Evolutionary conservation across 495 filamentous ascomycete species (phyloP).

Genomic region (Staphylotrichum longicolle): DNA sequence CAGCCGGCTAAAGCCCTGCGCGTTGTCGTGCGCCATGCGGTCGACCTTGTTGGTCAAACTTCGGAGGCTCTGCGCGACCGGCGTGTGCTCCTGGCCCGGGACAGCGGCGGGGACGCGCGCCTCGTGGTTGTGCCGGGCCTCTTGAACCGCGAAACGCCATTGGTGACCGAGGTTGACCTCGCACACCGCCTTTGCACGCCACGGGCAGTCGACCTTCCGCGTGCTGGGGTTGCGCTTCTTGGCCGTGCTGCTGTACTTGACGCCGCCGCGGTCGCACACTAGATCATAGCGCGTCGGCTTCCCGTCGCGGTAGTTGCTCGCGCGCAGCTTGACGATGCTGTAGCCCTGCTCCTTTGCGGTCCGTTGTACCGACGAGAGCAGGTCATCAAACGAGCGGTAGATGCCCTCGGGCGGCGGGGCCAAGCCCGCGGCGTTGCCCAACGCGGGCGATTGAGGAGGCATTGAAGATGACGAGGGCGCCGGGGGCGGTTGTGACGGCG

Average conservation of each 20-base stretch:
- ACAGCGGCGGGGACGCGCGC: constrained; percentile 42
- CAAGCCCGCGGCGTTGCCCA: constrained; percentile 28
- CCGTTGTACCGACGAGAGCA: constrained; percentile 44
- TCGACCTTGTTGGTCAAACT: constrained; percentile 50
- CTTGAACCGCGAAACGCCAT: constrained; percentile 51
- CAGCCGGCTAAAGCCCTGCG: constrained; percentile 34
- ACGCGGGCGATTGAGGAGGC: constrained; percentile 35
- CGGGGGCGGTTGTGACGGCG: constrained; percentile 25
- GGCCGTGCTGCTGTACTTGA: constrained; percentile 54
- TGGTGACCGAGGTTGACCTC: constrained; percentile 51
- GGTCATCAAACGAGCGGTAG: constrained; percentile 46
- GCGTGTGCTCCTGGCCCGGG: constrained; percentile 46
- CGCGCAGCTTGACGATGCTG: constrained; percentile 50
- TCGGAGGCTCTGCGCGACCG: constrained; percentile 46
- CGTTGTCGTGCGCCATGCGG: constrained; percentile 45
- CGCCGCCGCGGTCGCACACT: constrained; percentile 52
- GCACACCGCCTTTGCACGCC: constrained; percentile 52
- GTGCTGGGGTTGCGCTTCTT: constrained; percentile 54
- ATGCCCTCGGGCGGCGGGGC: constrained; percentile 50
- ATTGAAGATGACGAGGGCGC: constrained; percentile 32
- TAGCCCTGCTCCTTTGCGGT: constrained; percentile 51
- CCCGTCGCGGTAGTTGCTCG: constrained; percentile 51
- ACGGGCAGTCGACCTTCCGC: constrained; percentile 53
- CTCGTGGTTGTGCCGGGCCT: constrained; percentile 50
- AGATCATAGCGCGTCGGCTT: constrained; percentile 53